Percentiles rank a stretch among this genome's conserved stretches.
phyloP scores from a whole-genome alignment of 257 asterid species.

The Solanum acaule region DNA sequence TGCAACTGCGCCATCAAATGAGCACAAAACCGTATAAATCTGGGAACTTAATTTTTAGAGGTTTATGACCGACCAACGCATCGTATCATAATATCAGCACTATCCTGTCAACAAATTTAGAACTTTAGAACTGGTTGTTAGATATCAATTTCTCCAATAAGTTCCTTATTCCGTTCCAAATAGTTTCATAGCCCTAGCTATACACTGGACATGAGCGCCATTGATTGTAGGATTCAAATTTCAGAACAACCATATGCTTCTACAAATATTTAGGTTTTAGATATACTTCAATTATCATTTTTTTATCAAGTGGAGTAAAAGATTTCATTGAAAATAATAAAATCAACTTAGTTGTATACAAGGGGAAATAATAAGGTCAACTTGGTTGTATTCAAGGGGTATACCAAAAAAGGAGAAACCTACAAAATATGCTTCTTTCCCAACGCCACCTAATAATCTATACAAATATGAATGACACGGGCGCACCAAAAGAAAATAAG shows the following conservation, averaged over 20 bases:
- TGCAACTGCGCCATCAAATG: neutral
- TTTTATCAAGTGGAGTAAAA: neutral
- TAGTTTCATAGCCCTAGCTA: neutral
- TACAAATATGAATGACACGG: neutral
- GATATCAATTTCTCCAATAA: neutral
- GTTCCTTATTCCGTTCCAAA: neutral
- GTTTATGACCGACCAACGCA: neutral
- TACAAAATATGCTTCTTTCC: neutral
- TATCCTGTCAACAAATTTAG: neutral
- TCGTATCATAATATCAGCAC: neutral
- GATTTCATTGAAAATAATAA: neutral
- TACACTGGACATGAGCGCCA: neutral
- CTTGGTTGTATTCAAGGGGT: neutral
- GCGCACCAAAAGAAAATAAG: too few relatives aligned
- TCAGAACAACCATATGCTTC: neutral
- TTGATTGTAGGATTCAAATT: neutral
- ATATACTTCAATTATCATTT: neutral
- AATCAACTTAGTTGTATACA: too few relatives aligned
- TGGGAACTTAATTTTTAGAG: neutral
- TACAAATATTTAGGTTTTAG: neutral
- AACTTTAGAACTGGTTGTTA: neutral
- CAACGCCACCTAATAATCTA: neutral
- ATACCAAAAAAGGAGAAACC: neutral
- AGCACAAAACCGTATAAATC: neutral
- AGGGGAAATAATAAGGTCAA: too few relatives aligned